phyloP scores from a whole-genome alignment of 306 rosid genomes.

The Boehmeria nivea region DNA sequence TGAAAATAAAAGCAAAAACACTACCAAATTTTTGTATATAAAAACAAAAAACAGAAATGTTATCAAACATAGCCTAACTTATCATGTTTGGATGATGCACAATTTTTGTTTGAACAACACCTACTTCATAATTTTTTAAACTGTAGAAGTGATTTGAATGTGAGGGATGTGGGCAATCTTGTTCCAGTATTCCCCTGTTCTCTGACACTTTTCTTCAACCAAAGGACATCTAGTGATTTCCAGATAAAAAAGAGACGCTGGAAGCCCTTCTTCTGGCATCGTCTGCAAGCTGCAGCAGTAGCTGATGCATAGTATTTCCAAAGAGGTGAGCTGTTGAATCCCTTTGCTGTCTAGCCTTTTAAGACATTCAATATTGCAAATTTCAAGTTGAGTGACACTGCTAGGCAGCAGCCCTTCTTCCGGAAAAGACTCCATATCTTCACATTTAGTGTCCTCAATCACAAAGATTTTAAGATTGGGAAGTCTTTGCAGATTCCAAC shows the following conservation, averaged over 20 bases:
- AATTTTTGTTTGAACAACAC: no score
- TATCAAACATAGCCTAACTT: no score
- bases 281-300: not conserved
- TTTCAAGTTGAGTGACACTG: not conserved
- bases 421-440: slow-evolving; percentile 8
- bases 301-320: not conserved
- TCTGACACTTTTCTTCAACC: not conserved
- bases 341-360: not conserved
- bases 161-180: no score
- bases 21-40: no score
- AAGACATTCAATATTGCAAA: not conserved
- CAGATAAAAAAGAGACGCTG: not conserved
- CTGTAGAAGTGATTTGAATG: no score
- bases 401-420: slow-evolving; percentile 20
- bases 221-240: not conserved
- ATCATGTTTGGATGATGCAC: no score
- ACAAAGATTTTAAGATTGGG: not conserved
- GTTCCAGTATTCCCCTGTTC: not conserved
- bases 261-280: not conserved
- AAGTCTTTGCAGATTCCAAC: slow-evolving; percentile 12
- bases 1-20: no score
- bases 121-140: no score
- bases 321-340: slow-evolving; percentile 5
- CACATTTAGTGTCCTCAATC: not conserved
- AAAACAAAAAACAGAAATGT: no score